These are phyloP conservation scores for Spergularia bocconei DNA, from an alignment of 148 eudicot species.

Conservation along the genomic window DNA sequence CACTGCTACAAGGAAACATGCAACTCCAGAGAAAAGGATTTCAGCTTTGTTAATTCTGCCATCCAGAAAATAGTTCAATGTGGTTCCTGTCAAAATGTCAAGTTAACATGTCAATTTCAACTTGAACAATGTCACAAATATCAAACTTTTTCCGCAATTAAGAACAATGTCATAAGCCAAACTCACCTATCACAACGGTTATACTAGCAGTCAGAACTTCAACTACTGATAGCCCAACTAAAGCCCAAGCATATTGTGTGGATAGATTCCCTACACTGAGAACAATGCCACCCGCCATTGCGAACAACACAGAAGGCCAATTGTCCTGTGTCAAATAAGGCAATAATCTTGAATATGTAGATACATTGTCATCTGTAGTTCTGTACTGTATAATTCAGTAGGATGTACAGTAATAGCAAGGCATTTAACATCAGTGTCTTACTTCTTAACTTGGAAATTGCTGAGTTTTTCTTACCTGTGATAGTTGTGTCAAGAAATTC, in stretches of 20 bases:
- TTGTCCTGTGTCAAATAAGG: slow-evolving; percentile 48
- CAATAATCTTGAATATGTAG: background rate
- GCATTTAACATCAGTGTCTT: background rate
- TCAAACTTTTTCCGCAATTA: no score
- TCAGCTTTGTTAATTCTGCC: slow-evolving; percentile 75
- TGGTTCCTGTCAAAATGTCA: slow-evolving; percentile 54
- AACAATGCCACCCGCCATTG: slow-evolving; percentile 83
- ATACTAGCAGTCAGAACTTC: slow-evolving; percentile 74
- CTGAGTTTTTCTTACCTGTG: slow-evolving; percentile 44
- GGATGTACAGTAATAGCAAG: no score
- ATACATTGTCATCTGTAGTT: background rate
- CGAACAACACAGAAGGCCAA: slow-evolving; percentile 75
- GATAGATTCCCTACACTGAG: slow-evolving; percentile 74
- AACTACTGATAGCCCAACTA: slow-evolving; percentile 73
- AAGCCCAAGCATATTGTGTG: slow-evolving; percentile 83
- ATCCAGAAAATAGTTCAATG: slow-evolving; percentile 82
- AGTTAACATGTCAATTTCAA: background rate
- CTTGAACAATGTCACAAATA: background rate
- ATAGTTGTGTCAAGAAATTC: slow-evolving; percentile 66
- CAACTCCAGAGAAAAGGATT: slow-evolving; percentile 86
- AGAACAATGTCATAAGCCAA: background rate
- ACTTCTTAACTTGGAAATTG: background rate
- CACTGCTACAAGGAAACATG: slow-evolving; percentile 76
- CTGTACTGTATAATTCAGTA: background rate
- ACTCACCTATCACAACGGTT: slow-evolving; percentile 71